Base-by-base conservation (phyloP, 257 asterid species). In the Agastache rugosa region DNA sequence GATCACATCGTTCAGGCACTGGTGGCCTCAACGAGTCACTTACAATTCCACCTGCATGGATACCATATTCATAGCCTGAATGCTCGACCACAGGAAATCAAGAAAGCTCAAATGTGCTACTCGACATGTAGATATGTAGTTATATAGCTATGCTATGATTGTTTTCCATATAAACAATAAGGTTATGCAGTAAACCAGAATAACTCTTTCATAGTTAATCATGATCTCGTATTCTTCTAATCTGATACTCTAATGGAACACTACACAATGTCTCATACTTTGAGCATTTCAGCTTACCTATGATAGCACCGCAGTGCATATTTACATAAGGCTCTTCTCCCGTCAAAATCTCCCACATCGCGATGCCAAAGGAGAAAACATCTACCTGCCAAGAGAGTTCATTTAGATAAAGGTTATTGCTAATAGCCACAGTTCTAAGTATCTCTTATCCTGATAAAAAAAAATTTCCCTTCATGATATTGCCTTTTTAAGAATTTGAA, bases 221-320 rank as follows among this genome's bases (percentile, higher is more conserved):
- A 54, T 54, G 4, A 25, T 5, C 19, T 55, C 35, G 15, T 55
- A 23, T 19, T 9, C n/a, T 22, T 23, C 29, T 22, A 8, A 55
- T 22, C 6, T 25, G 62, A 55, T 9, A 23, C 37, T 56, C 37
- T 56, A 56, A 23, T 22, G 63, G 8, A 20, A 41, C n/a, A 45
- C 3, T 11, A 44, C 5, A 41, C 35, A 41, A 5, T 20, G 8
- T 41, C 11, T 5, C 7, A 47, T 11, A 10, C 17, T 50, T 55
- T 16, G 29, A n/a, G 23, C 7, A 29, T 42, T 55, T 71, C 12
- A 72, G 14, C 0, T 61, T 81, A 91, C 98, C 97, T 79, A 93
- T 91, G 74, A 93, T 93, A 48, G 91, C 95, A 63, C 98, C 98
- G 71, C 97, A 93, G 66, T 87, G 98, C 95, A 93, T 80, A 71